Conservation (phyloP, 2,329 filamentous ascomycete species). For the Colletotrichum euphorbiae region DNA sequence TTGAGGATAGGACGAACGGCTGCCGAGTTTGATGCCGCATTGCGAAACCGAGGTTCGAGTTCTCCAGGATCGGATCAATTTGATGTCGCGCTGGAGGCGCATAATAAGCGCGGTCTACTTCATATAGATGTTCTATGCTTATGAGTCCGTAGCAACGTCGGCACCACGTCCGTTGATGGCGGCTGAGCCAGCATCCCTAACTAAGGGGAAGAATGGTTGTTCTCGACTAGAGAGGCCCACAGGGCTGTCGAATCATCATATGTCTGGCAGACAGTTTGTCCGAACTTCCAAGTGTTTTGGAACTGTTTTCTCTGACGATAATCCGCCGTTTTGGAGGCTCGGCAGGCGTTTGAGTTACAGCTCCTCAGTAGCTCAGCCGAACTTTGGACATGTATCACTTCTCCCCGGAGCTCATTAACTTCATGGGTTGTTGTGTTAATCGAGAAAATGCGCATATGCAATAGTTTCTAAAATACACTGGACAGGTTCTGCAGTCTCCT, state of each 20-base stretch:
- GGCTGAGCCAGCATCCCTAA: background rate
- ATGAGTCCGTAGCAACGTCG: background rate
- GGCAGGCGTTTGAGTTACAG: background rate
- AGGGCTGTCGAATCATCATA: background rate
- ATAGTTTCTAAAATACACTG: too few relatives aligned
- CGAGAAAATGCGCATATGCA: too few relatives aligned
- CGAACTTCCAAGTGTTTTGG: conserved; percentile 19
- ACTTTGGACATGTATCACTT: background rate
- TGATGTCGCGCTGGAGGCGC: background rate
- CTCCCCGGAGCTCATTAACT: background rate
- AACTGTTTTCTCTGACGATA: background rate
- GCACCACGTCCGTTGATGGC: background rate
- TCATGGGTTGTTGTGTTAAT: too few relatives aligned
- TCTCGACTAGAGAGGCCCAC: background rate
- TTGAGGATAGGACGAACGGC: conserved; percentile 17
- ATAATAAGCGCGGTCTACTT: background rate
- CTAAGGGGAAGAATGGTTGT: background rate
- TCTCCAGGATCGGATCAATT: background rate
- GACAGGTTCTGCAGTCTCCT: background rate
- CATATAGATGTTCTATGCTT: background rate
- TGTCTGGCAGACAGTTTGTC: background rate
- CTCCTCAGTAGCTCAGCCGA: conserved; percentile 4
- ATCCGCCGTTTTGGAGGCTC: conserved; percentile 1
- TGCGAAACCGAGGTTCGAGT: background rate
- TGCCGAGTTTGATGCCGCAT: background rate